Base-by-base conservation (phyloP, 177 flowering plant species). In the Vitis hybrid region DNA sequence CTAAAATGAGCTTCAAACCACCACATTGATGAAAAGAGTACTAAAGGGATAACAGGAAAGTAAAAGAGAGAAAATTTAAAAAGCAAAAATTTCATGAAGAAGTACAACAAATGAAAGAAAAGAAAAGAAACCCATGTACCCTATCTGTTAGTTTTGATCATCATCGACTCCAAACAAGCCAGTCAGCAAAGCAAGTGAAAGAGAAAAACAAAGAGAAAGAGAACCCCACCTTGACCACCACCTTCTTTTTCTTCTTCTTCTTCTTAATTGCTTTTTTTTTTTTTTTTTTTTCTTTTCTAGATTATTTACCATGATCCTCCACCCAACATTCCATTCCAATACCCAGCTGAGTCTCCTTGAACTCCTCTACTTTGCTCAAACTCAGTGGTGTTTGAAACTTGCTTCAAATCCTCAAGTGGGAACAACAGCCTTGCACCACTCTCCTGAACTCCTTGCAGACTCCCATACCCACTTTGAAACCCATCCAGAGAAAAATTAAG, bases 251-350 rank as follows among this genome's bases (percentile, higher is more conserved):
- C 58, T 51, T 18, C 49, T 60, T 17, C 34, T 13, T 14, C 45
- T 10, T 18, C 11, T 7, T 52, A 23, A 6, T 65, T 26, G n/a
- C 45, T 59, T 13, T 66, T 32, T 19, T 63, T 17, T 56, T n/a
- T 19, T 19, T 19, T 19, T 30, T 62, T 13, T 32, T 19, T 19
- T 17, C 23, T 23, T 23, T 23, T 26, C 30, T 50, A 11, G 17
- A 52, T 52, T 13, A 11, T 18, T 74, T 52, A 74, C 82, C 80
- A 79, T 56, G 79, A 73, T 70, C 82, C 80, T 51, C 81, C 85
- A 23, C 81, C 80, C 18, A 82, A 50, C 79, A 80, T 66, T 19
- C 85, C 83, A 73, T 21, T 80, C 83, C 83, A 80, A 59, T 73
- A 80, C 50, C 78, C 83, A 65, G 68, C 21, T 2, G 68, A 12